A percentile compares a stretch with the other conserved stretches of the same genome.
Conservation (phyloP, 192 early-diverging fungal genomes). For the Piromyces finnis region DNA sequence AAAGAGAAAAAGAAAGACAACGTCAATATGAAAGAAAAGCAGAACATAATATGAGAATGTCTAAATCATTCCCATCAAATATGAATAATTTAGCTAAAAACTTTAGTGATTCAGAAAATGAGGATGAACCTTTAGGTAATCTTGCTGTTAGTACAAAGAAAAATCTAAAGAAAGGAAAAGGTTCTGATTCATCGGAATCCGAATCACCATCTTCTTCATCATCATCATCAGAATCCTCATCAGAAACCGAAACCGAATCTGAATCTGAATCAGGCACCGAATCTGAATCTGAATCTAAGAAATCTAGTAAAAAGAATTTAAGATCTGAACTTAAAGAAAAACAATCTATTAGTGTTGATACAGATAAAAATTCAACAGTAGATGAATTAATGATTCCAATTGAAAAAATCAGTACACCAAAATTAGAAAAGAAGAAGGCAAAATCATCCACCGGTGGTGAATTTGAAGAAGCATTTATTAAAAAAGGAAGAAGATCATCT, state of each 20-base stretch:
- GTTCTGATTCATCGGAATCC: background rate
- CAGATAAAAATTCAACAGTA: background rate
- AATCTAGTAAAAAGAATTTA: background rate
- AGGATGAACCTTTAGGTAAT: background rate
- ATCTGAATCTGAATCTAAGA: background rate
- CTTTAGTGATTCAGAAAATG: background rate
- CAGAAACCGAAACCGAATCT: background rate
- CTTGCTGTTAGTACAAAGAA: background rate
- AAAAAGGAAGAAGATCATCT: background rate
- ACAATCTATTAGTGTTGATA: background rate
- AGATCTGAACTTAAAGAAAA: background rate
- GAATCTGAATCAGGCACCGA: background rate
- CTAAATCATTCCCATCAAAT: background rate
- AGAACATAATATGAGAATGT: background rate
- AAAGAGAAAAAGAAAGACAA: background rate
- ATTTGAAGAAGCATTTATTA: background rate
- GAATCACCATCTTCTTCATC: background rate
- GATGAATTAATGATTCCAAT: background rate
- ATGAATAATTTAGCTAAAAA: background rate
- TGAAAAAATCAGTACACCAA: background rate
- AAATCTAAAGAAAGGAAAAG: background rate
- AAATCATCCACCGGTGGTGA: background rate
- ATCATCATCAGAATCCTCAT: background rate
- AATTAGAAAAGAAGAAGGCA: background rate
- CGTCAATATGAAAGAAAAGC: background rate